Conservation (phyloP, 177 flowering plant species). For the Vitis hybrid region DNA sequence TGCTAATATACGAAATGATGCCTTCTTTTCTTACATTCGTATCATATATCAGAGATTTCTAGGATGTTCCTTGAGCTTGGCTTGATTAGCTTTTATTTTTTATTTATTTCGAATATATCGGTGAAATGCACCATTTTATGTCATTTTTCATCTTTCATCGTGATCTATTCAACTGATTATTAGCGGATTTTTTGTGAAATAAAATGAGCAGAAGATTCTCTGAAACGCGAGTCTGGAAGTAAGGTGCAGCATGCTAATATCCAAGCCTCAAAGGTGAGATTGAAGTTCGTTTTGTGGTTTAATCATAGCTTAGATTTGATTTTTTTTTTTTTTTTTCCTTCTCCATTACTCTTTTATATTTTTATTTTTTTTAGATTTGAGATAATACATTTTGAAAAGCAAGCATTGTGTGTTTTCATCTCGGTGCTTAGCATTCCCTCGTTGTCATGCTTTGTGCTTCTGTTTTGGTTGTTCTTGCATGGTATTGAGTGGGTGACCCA, state of each 20-base stretch:
- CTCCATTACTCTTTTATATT: background rate
- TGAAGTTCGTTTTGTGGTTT: background rate
- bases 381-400: background rate
- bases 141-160: background rate
- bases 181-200: background rate
- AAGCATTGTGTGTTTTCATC: background rate
- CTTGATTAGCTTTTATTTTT: background rate
- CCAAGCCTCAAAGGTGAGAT: constrained; percentile 80
- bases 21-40: no score
- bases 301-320: background rate
- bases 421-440: no score
- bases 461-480: no score
- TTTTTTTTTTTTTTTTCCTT: background rate
- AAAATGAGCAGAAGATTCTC: constrained; percentile 65
- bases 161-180: background rate
- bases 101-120: background rate
- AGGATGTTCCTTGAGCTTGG: no score
- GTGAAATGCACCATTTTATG: background rate
- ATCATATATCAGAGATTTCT: no score
- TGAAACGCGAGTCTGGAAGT: constrained; percentile 85
- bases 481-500: no score
- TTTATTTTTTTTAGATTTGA: background rate
- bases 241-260: constrained; percentile 93
- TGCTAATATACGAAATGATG: no score
- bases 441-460: no score